Percentiles rank a stretch among this genome's conserved stretches.
Conservation (phyloP, 805 yeast genomes). For the Candida coleopterorum region DNA sequence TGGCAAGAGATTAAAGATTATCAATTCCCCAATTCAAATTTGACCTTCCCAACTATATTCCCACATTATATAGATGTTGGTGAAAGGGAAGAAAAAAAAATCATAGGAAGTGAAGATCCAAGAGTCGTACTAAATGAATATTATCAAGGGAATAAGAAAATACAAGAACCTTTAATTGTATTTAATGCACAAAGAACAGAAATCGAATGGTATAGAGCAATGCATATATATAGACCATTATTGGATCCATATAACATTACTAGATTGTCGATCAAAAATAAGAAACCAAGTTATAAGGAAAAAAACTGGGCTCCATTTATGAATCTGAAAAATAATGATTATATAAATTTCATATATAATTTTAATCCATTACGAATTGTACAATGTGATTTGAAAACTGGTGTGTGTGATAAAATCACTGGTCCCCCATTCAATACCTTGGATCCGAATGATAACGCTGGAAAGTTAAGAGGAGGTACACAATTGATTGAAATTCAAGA, state of each 20-base stretch:
- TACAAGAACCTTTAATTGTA: constrained; percentile 19
- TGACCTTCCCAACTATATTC: constrained; percentile 11
- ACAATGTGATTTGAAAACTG: constrained; percentile 16
- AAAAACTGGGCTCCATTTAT: constrained; percentile 41
- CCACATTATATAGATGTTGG: constrained; percentile 10
- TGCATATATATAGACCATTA: constrained; percentile 19
- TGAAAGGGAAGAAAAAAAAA: constrained; percentile 1
- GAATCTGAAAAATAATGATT: constrained; percentile 14
- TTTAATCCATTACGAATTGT: constrained; percentile 21
- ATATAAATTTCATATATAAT: constrained; percentile 27
- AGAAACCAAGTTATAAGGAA: constrained; percentile 12
- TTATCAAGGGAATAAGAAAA: constrained; percentile 7
- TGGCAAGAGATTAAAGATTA: constrained; percentile 16
- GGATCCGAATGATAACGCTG: constrained; percentile 18
- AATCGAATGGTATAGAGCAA: constrained; percentile 16
- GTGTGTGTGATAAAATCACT: constrained; percentile 12
- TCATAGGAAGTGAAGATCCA: constrained; percentile 15
- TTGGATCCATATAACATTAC: constrained; percentile 5
- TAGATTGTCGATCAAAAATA: constrained; percentile 14
- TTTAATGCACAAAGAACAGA: constrained; percentile 16
- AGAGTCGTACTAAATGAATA: constrained; percentile 12
- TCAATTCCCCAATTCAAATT: constrained; percentile 7
- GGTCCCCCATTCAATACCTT: constrained; percentile 10
- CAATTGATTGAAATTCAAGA: constrained; percentile 20
- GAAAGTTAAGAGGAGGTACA: constrained; percentile 36